These are phyloP conservation scores for Scleromitrula shiraiana DNA, from an alignment of 2,329 filamentous ascomycete species.

Conservation along the genomic window DNA sequence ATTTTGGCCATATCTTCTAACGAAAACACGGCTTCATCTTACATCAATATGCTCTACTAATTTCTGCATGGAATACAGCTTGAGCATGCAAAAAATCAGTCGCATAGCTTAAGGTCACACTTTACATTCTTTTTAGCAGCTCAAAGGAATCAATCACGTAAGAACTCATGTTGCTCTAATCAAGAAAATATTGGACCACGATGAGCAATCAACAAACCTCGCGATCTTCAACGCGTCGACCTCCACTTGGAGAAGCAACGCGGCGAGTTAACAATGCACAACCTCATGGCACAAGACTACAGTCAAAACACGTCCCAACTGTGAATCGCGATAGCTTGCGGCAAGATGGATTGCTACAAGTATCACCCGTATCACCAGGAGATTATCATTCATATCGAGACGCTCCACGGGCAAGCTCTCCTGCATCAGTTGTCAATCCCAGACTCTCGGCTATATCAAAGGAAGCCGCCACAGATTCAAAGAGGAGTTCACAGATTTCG, in stretches of 20 bases:
- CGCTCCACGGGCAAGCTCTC: conserved; percentile 20
- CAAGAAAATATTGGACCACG: conserved; percentile 1
- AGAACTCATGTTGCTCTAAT: too few relatives aligned
- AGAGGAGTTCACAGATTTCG: conserved; percentile 34
- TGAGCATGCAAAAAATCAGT: background rate
- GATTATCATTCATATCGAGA: conserved; percentile 11
- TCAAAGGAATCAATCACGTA: background rate
- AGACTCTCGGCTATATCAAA: conserved; percentile 31
- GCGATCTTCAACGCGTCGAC: conserved; percentile 25
- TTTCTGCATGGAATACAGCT: background rate
- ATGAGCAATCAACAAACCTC: conserved; percentile 19
- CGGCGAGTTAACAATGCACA: conserved; percentile 28
- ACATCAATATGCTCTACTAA: conserved; percentile 4
- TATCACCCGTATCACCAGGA: conserved; percentile 10
- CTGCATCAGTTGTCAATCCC: conserved; percentile 24
- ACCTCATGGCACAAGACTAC: background rate
- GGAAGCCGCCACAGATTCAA: conserved; percentile 27
- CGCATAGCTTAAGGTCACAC: background rate
- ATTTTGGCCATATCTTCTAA: conserved; percentile 2
- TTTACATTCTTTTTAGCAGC: background rate
- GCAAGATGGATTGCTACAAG: conserved; percentile 17
- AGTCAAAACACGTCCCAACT: conserved; percentile 16
- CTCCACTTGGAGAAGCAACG: conserved; percentile 28
- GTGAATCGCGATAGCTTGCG: conserved; percentile 24
- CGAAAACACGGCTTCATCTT: background rate